phyloP scores from a whole-genome alignment of 768 basidiomycete genomes.

The Kwoniella botswanensis region DNA sequence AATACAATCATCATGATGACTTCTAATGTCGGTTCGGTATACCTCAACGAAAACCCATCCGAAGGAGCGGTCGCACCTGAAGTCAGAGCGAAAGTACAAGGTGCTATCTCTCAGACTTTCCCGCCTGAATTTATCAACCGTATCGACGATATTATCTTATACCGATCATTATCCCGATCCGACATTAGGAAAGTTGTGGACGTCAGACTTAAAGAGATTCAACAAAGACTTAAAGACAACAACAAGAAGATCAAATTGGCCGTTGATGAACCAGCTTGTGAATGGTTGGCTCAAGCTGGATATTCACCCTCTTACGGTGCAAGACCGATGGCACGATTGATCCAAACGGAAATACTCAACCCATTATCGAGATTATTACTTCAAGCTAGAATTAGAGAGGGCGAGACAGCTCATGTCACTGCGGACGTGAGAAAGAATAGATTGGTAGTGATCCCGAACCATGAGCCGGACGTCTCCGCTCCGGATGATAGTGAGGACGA shows the following conservation, averaged over 20 bases:
- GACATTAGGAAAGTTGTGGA: conserved; percentile 87
- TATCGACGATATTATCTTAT: conserved; percentile 59
- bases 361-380: conserved; percentile 85
- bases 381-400: conserved; percentile 78
- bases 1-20: conserved; percentile 61
- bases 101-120: conserved; percentile 58
- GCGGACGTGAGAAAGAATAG: conserved; percentile 84
- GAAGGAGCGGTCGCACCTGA: conserved; percentile 57
- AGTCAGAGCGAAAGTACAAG: conserved; percentile 55
- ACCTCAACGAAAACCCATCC: conserved; percentile 59
- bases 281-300: conserved; percentile 58
- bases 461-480: conserved; percentile 59
- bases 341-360: conserved; percentile 90
- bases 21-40: conserved; percentile 58
- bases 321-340: conserved; percentile 85
- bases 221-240: conserved; percentile 73
- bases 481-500: conserved; percentile 45
- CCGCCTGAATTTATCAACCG: conserved; percentile 61
- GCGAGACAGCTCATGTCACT: conserved; percentile 73
- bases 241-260: conserved; percentile 77
- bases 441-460: conserved; percentile 79
- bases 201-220: conserved; percentile 81
- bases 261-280: conserved; percentile 75
- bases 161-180: conserved; percentile 77
- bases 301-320: conserved; percentile 76